Evolutionary conservation across 306 rosid genomes (phyloP).

Genomic region (Vigna nakashimae): DNA sequence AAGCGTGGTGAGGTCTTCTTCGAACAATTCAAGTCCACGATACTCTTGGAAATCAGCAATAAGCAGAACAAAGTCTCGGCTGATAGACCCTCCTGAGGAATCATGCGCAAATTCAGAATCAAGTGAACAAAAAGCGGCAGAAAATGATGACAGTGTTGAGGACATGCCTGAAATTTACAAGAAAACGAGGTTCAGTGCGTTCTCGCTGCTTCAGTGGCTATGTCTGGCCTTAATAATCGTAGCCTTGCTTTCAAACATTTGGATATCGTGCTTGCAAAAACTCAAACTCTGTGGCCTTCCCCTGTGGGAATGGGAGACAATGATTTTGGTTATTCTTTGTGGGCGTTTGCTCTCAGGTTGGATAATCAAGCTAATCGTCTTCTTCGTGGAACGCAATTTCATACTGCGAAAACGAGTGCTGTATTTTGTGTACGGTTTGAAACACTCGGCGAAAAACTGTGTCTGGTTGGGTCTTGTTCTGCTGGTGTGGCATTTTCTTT

Average conservation of each 20-base stretch:
- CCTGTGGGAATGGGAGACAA: slow-evolving; percentile 77
- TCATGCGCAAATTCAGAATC: slow-evolving; percentile 12
- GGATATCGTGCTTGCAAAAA: slow-evolving; percentile 43
- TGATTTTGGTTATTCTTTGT: slow-evolving; percentile 64
- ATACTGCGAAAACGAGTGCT: slow-evolving; percentile 61
- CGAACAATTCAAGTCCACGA: slow-evolving; percentile 53
- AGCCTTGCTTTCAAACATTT: slow-evolving; percentile 34
- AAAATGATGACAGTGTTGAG: slow-evolving; percentile 26
- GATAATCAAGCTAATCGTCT: background rate
- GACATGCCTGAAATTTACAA: slow-evolving; percentile 57
- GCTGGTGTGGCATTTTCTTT: slow-evolving; percentile 60
- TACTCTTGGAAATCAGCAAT: slow-evolving; percentile 43
- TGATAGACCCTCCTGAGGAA: slow-evolving; percentile 51
- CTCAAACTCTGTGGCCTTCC: slow-evolving; percentile 51
- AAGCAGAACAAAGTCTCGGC: slow-evolving; percentile 62
- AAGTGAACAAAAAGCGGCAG: background rate
- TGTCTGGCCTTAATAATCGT: slow-evolving; percentile 53
- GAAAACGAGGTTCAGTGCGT: slow-evolving; percentile 35
- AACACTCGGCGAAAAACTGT: slow-evolving; percentile 63
- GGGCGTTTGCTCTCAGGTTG: slow-evolving; percentile 63
- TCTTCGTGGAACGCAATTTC: slow-evolving; percentile 42
- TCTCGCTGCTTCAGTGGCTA: slow-evolving; percentile 57
- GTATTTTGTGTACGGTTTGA: slow-evolving; percentile 72
- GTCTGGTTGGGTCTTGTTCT: slow-evolving; percentile 73
- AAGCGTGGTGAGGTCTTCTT: slow-evolving; percentile 50